These are phyloP conservation scores for Fusarium sp. DNA, from an alignment of 2,329 filamentous ascomycete genomes.

Conservation along the genomic window DNA sequence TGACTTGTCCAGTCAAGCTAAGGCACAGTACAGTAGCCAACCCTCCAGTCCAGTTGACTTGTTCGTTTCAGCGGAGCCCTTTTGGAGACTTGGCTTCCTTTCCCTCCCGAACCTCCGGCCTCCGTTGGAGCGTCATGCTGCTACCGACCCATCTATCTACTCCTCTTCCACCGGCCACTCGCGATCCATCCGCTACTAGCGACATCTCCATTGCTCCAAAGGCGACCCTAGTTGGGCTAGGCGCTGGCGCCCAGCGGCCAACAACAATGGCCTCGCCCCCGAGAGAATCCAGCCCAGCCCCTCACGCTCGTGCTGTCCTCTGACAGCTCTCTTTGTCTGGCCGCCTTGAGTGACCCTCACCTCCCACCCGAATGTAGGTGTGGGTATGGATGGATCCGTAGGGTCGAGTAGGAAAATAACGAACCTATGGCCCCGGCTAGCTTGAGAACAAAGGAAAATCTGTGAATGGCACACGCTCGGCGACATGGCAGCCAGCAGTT, in stretches of 20 bases:
- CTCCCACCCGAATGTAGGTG: conserved; percentile 27
- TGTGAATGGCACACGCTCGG: conserved; percentile 26
- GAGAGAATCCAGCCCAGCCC: conserved; percentile 35
- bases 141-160: conserved; percentile 18
- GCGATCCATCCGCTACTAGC: conserved; percentile 40
- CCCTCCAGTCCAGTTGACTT: conserved; percentile 24
- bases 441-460: conserved; percentile 10
- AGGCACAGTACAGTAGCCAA: conserved; percentile 1
- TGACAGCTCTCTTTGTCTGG: conserved; percentile 26
- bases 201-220: conserved; percentile 39
- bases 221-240: conserved; percentile 41
- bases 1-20: conserved; percentile 6
- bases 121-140: conserved; percentile 22
- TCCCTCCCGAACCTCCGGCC: conserved; percentile 32
- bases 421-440: conserved; percentile 32
- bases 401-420: conserved; percentile 19
- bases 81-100: conserved; percentile 25
- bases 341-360: conserved; percentile 31
- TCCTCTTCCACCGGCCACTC: conserved; percentile 34
- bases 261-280: conserved; percentile 34
- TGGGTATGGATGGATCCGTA: conserved; percentile 6
- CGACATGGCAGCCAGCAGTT: conserved; percentile 28
- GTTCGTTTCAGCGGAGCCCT: conserved; percentile 35
- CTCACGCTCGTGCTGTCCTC: conserved; percentile 36
- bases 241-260: conserved; percentile 40